Evolutionary conservation across 140 eudicot species (phyloP).

Genomic region (Cichorium intybus): DNA sequence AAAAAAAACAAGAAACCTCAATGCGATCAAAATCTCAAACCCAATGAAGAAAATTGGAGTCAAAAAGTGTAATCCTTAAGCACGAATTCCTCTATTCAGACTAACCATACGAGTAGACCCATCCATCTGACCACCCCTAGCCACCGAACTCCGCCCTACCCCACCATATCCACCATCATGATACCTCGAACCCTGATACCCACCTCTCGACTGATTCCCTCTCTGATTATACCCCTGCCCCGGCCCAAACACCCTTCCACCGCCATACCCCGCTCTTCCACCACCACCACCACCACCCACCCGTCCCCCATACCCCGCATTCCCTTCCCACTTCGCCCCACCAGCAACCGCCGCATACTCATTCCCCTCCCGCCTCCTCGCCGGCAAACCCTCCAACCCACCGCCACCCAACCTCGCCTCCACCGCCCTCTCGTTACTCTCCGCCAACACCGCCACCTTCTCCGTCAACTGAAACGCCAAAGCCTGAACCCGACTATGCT

Average conservation of each 20-base stretch:
- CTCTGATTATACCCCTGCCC: conserved; percentile 46
- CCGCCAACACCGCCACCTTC: conserved; percentile 77
- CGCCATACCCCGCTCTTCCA: conserved; percentile 52
- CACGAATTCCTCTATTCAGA: conserved; percentile 31
- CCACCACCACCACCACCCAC: conserved; percentile 52
- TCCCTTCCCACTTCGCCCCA: conserved; percentile 67
- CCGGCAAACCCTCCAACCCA: conserved; percentile 59
- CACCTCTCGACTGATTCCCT: conserved; percentile 43
- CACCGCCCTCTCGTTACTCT: conserved; percentile 73
- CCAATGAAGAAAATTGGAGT: no score
- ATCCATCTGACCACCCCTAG: conserved; percentile 66
- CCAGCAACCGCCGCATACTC: conserved; percentile 78
- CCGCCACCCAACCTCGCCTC: conserved; percentile 81
- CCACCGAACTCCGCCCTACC: conserved; percentile 38
- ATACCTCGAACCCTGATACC: conserved; percentile 43
- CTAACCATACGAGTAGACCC: conserved; percentile 75
- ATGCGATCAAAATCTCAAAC: neutral
- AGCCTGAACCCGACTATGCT: conserved; percentile 65
- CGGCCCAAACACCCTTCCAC: conserved; percentile 29
- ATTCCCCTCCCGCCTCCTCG: conserved; percentile 79
- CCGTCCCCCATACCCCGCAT: conserved; percentile 38
- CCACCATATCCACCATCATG: conserved; percentile 41
- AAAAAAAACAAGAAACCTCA: no score
- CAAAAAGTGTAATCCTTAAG: neutral
- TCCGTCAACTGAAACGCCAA: conserved; percentile 82